Conservation (phyloP, 768 basidiomycete genomes). For the Pulveroboletus sp. region DNA sequence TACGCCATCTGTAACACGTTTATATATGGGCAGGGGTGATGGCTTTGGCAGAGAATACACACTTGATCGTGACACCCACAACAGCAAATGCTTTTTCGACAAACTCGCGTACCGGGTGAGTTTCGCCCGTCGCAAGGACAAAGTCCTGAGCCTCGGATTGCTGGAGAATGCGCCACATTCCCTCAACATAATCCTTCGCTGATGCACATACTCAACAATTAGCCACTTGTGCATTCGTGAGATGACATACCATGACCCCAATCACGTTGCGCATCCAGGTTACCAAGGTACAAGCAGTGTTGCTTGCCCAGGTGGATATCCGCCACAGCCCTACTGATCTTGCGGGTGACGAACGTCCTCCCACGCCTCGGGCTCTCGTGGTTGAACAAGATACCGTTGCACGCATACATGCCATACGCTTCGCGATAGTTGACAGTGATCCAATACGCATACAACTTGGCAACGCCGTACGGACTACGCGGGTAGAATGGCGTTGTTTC, state of each 20-base stretch:
- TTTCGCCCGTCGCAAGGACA: conserved; percentile 95
- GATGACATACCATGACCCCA: conserved; percentile 86
- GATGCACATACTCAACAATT: conserved; percentile 5
- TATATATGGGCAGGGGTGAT: conserved; percentile 1
- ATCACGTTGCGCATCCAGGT: conserved; percentile 92
- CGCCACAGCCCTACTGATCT: conserved; percentile 89
- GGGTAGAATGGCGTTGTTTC: conserved; percentile 99
- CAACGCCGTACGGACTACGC: conserved; percentile 94
- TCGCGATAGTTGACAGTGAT: conserved; percentile 92
- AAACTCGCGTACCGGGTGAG: conserved; percentile 90
- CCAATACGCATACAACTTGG: conserved; percentile 92
- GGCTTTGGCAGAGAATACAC: conserved; percentile 15
- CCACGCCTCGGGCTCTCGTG: conserved; percentile 96
- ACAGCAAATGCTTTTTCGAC: conserved; percentile 82
- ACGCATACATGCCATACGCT: conserved; percentile 94
- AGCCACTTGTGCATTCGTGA: not conserved
- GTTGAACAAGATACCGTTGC: conserved; percentile 97
- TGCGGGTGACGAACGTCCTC: conserved; percentile 93
- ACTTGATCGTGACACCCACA: conserved; percentile 69
- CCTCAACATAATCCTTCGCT: conserved; percentile 92
- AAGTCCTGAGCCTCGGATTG: conserved; percentile 83
- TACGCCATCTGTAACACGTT: conserved; percentile 63
- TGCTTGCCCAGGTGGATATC: conserved; percentile 92
- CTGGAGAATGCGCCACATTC: conserved; percentile 98
- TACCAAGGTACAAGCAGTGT: conserved; percentile 88